Evolutionary conservation across 345 rosid species (phyloP).

Genomic region (Corchorus capsularis): DNA sequence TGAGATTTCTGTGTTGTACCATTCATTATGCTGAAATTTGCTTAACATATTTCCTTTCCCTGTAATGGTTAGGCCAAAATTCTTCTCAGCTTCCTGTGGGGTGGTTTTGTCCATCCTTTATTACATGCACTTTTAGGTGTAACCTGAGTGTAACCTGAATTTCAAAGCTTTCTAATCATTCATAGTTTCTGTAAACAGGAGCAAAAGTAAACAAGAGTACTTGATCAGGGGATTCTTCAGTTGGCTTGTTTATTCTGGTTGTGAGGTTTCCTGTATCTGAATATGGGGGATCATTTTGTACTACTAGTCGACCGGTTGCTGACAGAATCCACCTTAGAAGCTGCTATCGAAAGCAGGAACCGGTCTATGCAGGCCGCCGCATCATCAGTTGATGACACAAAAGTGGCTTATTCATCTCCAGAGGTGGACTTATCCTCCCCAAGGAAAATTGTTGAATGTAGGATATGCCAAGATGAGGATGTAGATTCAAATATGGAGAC

Average conservation of each 20-base stretch:
- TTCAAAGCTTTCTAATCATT: slow-evolving; percentile 3
- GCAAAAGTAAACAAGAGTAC: slow-evolving; percentile 27
- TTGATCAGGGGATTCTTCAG: slow-evolving; percentile 21
- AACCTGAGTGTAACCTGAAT: not conserved
- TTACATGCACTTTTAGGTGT: slow-evolving; percentile 11
- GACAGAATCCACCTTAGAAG: slow-evolving; percentile 79
- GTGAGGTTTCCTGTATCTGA: slow-evolving; percentile 11
- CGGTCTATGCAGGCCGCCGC: slow-evolving; percentile 42
- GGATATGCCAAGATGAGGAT: slow-evolving; percentile 96
- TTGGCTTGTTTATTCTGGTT: slow-evolving; percentile 15
- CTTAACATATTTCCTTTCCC: not conserved
- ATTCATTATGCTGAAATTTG: not conserved
- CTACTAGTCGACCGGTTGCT: slow-evolving; percentile 81
- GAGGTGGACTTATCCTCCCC: slow-evolving; percentile 44
- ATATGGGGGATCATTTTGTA: slow-evolving; percentile 96
- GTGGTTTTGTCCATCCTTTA: slow-evolving; percentile 11
- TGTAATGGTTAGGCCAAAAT: slow-evolving; percentile 13
- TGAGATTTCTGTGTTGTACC: slow-evolving; percentile 19
- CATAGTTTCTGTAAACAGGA: slow-evolving; percentile 25
- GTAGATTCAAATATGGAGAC: slow-evolving; percentile 83
- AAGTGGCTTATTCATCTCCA: slow-evolving; percentile 29
- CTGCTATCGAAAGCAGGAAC: slow-evolving; percentile 80
- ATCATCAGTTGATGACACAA: slow-evolving; percentile 33
- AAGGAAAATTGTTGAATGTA: slow-evolving; percentile 69
- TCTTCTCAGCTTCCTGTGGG: not conserved